These are phyloP conservation scores for Calonectria pteridis DNA, from an alignment of 2,329 filamentous ascomycete species.

Conservation along the genomic window DNA sequence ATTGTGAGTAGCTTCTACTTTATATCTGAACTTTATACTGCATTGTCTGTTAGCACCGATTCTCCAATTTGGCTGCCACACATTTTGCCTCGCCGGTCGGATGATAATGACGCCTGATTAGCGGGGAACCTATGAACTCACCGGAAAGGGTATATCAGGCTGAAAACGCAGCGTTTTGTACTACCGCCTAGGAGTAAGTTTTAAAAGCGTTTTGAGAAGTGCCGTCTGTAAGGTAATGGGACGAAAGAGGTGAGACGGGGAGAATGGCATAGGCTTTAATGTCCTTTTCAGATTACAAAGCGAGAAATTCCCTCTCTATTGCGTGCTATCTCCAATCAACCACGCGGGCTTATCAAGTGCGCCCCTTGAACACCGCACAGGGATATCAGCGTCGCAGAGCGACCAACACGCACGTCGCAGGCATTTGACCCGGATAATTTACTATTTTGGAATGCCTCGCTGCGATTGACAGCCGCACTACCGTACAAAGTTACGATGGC, in stretches of 20 bases:
- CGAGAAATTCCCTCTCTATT: not conserved
- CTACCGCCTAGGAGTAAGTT: not conserved
- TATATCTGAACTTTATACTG: not conserved
- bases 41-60: not conserved
- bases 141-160: not conserved
- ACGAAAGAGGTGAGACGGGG: not conserved
- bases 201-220: not conserved
- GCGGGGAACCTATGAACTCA: not conserved
- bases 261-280: not conserved
- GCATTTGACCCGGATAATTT: no score
- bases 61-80: not conserved
- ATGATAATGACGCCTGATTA: not conserved
- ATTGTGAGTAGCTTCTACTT: constrained; percentile 4
- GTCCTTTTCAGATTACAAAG: not conserved
- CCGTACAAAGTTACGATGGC: not conserved
- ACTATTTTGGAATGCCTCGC: not conserved
- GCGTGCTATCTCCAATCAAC: not conserved
- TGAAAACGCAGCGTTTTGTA: not conserved
- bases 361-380: not conserved
- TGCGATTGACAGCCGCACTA: not conserved
- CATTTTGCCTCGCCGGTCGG: not conserved
- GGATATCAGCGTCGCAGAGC: not conserved
- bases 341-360: not conserved
- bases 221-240: no score
- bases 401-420: not conserved